Evolutionary conservation across 1,139 yeast species (phyloP).

Genomic region (Casaregolazyma lundiana): DNA sequence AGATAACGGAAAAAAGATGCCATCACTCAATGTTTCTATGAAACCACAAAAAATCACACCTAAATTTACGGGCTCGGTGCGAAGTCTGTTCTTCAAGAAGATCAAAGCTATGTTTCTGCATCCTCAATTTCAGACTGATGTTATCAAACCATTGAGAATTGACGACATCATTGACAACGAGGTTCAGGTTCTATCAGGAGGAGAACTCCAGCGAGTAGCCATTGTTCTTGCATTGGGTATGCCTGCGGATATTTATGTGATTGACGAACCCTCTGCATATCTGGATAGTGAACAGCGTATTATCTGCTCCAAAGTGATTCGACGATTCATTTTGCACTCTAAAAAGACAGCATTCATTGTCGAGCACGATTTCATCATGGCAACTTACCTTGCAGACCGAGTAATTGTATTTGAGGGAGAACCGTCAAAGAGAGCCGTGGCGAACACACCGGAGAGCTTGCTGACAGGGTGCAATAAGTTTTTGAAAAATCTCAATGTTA

Average conservation of each 20-base stretch:
- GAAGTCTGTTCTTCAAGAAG: conserved; percentile 94
- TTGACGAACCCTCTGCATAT: conserved; percentile 98
- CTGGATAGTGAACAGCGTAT: conserved; percentile 99
- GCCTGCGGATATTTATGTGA: conserved; percentile 91
- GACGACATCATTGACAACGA: conserved; percentile 96
- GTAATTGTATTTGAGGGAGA: conserved; percentile 96
- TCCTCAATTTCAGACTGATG: conserved; percentile 98
- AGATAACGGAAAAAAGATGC: conserved; percentile 72
- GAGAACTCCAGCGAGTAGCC: conserved; percentile 99
- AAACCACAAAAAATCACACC: conserved; percentile 99
- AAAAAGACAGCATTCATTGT: conserved; percentile 97
- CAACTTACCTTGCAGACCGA: conserved; percentile 96
- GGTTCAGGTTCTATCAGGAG: conserved; percentile 96
- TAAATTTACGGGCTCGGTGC: conserved; percentile 95
- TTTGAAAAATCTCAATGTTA: conserved; percentile 93
- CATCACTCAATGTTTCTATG: conserved; percentile 89
- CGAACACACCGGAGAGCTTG: conserved; percentile 84
- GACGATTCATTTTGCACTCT: conserved; percentile 92
- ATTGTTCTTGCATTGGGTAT: conserved; percentile 91
- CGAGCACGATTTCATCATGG: conserved; percentile 99
- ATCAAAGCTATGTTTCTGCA: conserved; percentile 89
- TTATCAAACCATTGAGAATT: conserved; percentile 87
- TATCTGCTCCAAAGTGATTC: conserved; percentile 94
- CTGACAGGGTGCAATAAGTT: conserved; percentile 96
- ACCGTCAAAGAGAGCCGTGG: conserved; percentile 79